A percentile compares a stretch with the other conserved stretches of the same genome.
phyloP scores from a whole-genome alignment of 176 grass and related monocot species.

The Oryza brachyantha region DNA sequence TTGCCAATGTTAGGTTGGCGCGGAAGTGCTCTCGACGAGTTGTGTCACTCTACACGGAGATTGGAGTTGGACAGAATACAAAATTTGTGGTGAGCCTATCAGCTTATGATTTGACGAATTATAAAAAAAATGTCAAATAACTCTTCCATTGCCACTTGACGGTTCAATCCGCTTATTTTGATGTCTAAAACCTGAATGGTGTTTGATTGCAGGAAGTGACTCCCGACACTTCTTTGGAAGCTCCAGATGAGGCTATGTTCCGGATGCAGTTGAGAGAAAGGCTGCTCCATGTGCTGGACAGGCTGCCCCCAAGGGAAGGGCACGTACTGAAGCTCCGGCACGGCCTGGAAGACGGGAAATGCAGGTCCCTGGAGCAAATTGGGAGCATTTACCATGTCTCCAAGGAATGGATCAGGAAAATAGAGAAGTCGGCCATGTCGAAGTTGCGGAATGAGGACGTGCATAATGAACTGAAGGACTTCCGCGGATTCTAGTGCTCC shows the following conservation, averaged over 20 bases:
- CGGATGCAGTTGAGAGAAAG: slow-evolving; percentile 48
- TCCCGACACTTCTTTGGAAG: slow-evolving; percentile 42
- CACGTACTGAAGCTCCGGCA: slow-evolving; percentile 54
- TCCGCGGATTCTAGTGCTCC: slow-evolving; percentile 24
- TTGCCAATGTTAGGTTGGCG: slow-evolving; percentile 66
- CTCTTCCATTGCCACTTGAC: not conserved
- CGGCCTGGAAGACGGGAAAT: slow-evolving; percentile 68
- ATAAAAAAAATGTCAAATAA: not conserved
- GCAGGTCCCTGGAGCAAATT: slow-evolving; percentile 68
- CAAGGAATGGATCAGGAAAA: slow-evolving; percentile 89
- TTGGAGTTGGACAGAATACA: slow-evolving; percentile 34
- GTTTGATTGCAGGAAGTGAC: slow-evolving; percentile 59
- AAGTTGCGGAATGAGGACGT: slow-evolving; percentile 66
- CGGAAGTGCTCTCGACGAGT: slow-evolving; percentile 59
- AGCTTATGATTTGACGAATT: too few relatives aligned
- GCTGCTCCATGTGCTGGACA: slow-evolving; percentile 54
- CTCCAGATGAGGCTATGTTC: slow-evolving; percentile 43
- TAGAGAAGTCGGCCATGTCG: slow-evolving; percentile 65
- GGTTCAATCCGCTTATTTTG: not conserved
- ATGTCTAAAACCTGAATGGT: not conserved
- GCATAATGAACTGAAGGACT: slow-evolving; percentile 40
- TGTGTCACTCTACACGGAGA: slow-evolving; percentile 53
- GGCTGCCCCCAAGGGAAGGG: slow-evolving; percentile 57
- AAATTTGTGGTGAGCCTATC: slow-evolving; percentile 49
- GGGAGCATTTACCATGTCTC: slow-evolving; percentile 61